Conservation (phyloP, 345 rosid genomes). For the Mercurialis annua region DNA sequence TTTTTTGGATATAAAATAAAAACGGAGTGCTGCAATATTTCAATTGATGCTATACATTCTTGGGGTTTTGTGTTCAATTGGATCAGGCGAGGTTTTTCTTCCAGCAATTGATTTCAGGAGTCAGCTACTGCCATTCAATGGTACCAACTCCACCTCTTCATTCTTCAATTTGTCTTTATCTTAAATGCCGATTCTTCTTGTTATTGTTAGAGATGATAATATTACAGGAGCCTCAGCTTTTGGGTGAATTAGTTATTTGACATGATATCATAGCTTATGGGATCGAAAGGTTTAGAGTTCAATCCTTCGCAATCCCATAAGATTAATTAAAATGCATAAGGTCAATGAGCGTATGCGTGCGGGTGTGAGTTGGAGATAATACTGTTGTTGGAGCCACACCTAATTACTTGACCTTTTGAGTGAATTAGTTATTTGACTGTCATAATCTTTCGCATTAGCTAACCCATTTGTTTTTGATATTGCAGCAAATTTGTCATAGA, state of each 20-base stretch:
- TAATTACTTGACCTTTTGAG: too few relatives aligned
- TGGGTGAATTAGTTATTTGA: too few relatives aligned
- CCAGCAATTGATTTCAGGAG: slow-evolving; percentile 90
- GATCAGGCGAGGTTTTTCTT: slow-evolving; percentile 81
- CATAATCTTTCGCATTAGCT: neutral
- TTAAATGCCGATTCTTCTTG: neutral
- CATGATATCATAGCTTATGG: too few relatives aligned
- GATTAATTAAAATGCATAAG: too few relatives aligned
- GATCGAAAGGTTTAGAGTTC: too few relatives aligned
- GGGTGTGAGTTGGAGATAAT: too few relatives aligned
- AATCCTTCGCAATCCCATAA: too few relatives aligned
- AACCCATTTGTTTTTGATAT: slow-evolving; percentile 5
- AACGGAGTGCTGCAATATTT: neutral
- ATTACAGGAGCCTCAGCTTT: too few relatives aligned
- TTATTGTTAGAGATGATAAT: too few relatives aligned
- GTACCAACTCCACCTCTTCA: slow-evolving; percentile 32
- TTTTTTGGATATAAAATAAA: neutral
- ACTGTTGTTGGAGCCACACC: too few relatives aligned
- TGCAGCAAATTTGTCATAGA: slow-evolving; percentile 84
- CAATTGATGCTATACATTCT: neutral
- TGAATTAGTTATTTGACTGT: too few relatives aligned
- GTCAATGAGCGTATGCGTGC: too few relatives aligned
- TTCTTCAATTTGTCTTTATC: neutral
- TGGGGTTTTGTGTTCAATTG: slow-evolving; percentile 5
- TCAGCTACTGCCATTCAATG: slow-evolving; percentile 86